Evolutionary conservation across 2,329 filamentous ascomycete genomes (phyloP).

Genomic region (Colletotrichum chrysophilum): DNA sequence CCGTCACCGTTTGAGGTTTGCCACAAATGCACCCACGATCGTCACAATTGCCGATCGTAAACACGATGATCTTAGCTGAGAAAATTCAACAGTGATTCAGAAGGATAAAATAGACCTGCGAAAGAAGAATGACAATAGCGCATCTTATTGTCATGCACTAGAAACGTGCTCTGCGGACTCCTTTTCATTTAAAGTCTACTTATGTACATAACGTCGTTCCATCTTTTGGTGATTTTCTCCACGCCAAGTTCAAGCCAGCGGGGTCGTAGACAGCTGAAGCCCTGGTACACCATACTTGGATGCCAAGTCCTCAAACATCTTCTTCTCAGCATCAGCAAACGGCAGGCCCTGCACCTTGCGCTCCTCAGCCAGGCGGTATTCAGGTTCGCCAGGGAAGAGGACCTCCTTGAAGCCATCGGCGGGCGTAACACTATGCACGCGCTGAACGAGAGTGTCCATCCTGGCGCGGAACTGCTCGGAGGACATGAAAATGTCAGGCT

Average conservation of each 20-base stretch:
- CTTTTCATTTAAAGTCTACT: not conserved
- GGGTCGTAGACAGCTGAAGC: not conserved
- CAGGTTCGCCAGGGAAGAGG: slow-evolving; percentile 67
- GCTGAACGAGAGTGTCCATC: slow-evolving; percentile 59
- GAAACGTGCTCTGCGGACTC: not conserved
- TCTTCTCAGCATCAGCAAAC: not conserved
- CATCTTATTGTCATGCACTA: not conserved
- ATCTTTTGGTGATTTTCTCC: accelerated
- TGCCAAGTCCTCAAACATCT: not conserved
- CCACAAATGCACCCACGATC: accelerated
- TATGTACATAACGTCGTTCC: not conserved
- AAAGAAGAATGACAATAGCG: not conserved
- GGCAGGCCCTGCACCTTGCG: not conserved
- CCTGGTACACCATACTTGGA: not conserved
- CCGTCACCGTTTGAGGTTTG: not conserved
- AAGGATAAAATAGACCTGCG: not conserved
- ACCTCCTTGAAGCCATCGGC: slow-evolving; percentile 61
- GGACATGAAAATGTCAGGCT: slow-evolving; percentile 76
- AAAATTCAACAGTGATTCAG: not conserved
- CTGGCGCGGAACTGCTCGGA: slow-evolving; percentile 71
- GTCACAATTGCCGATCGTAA: not conserved
- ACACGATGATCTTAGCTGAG: not conserved
- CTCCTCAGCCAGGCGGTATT: slow-evolving; percentile 41
- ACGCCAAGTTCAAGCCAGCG: not conserved
- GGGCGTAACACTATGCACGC: slow-evolving; percentile 57